Base-by-base conservation (phyloP, 2,329 filamentous ascomycete genomes). In the Colletotrichum tropicicola region DNA sequence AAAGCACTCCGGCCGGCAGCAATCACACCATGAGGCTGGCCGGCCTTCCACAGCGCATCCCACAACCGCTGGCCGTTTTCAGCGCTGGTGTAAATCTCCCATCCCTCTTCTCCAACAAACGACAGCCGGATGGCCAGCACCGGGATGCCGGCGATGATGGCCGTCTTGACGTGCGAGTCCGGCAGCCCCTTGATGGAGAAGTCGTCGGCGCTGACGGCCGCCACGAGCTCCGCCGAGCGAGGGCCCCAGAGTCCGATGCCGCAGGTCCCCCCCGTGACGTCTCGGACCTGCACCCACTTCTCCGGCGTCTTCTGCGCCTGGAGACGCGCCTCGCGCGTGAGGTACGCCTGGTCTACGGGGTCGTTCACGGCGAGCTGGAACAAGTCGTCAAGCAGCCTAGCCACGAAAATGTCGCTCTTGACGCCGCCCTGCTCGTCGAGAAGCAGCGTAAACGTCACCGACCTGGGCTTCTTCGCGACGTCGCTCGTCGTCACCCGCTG, bases 211-310 rank as follows among this genome's bases (percentile, higher is more conserved):
- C 77, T 83, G 61, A 85, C 73, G 0, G 71, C 70, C 5, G 73
- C 69, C 37, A 90, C 79, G 0, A 90, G 82, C 2, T 87, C 81
- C 4, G 79, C 76, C 0, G 87, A 78, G 10, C 77, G 80, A 45
- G 88, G 88, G 0, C 88, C 88, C 87, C 87, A 90, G 15, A 90
- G 83, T 0, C 88, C 88, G 19, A 90, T 79, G 63, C 84, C 85
- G 70, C 87, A 89, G 0, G 87, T 89, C 4, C 80, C 83, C 1
- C 85, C 84, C 0, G 88, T 90, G 45, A 89, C 80, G 43, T 90
- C 88, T 30, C 83, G 82, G 0, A 90, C 84, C 15, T 85, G 80
- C 0, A 81, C 82, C 74, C 79, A 83, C 43, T 79, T 71, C 4
- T 70, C 72, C 0, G 85, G 80, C 2, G 69, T 75, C 0, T 70